Conservation (phyloP, 371 early-diverging fungal genomes). For the Rhizopus arrhizus region DNA sequence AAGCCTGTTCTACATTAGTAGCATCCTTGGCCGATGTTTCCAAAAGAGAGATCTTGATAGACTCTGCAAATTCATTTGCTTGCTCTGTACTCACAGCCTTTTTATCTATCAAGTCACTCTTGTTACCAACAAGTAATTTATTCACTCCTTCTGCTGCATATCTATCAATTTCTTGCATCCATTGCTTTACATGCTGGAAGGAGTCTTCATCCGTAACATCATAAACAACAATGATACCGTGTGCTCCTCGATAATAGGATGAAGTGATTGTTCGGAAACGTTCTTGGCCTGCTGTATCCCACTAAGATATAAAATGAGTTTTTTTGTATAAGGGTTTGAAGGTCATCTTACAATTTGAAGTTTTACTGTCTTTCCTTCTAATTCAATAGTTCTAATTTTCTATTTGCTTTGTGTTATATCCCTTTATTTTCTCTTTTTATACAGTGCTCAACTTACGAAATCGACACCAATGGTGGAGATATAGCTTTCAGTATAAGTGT, state of each 20-base stretch:
- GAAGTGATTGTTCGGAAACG: slow-evolving; percentile 99
- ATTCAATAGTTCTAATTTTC: slow-evolving; percentile 99
- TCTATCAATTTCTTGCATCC: slow-evolving; percentile 95
- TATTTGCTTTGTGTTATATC: slow-evolving; percentile 24
- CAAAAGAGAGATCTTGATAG: slow-evolving; percentile 80
- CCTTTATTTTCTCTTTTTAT: not conserved
- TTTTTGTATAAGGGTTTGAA: not conserved
- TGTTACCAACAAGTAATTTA: slow-evolving; percentile 97
- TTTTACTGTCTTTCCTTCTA: slow-evolving; percentile 98
- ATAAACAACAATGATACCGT: slow-evolving; percentile 99
- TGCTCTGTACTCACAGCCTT: slow-evolving; percentile 66
- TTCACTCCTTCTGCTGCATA: slow-evolving; percentile 93
- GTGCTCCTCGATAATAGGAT: slow-evolving; percentile 98
- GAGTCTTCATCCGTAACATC: slow-evolving; percentile 96
- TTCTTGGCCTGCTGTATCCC: slow-evolving; percentile 99
- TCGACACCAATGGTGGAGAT: slow-evolving; percentile 99
- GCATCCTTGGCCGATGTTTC: slow-evolving; percentile 94
- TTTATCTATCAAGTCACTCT: slow-evolving; percentile 88
- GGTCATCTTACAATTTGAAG: slow-evolving; percentile 79
- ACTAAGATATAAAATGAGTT: slow-evolving; percentile 42
- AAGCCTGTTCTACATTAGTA: slow-evolving; percentile 93
- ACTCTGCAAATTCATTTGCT: slow-evolving; percentile 79
- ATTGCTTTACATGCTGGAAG: slow-evolving; percentile 92
- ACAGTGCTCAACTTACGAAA: slow-evolving; percentile 61
- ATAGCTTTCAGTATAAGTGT: slow-evolving; percentile 97